phyloP scores from a whole-genome alignment of 805 yeast genomes.

The Candida gorgasii region DNA sequence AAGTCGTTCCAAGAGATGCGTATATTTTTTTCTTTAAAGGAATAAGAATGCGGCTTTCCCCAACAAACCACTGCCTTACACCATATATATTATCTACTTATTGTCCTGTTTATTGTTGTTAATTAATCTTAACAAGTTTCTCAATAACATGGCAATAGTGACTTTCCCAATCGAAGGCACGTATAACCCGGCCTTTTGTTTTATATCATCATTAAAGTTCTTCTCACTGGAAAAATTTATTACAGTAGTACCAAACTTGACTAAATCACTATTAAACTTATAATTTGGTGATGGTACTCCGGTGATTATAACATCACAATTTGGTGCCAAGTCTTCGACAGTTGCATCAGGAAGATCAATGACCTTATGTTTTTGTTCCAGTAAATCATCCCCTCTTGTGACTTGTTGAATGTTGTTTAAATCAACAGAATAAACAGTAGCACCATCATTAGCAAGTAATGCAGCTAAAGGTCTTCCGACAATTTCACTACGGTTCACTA shows the following conservation, averaged over 20 bases:
- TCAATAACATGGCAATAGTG: slow-evolving; percentile 88
- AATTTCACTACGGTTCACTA: slow-evolving; percentile 92
- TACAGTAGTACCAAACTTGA: slow-evolving; percentile 86
- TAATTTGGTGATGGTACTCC: slow-evolving; percentile 88
- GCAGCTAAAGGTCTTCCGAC: slow-evolving; percentile 98
- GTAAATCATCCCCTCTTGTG: slow-evolving; percentile 91
- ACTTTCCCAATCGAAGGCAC: slow-evolving; percentile 97
- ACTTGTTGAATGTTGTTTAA: slow-evolving; percentile 84
- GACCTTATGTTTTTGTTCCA: slow-evolving; percentile 79
- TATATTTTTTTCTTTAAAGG: no score
- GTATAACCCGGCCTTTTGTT: slow-evolving; percentile 82
- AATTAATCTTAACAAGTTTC: slow-evolving; percentile 82
- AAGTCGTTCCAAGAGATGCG: background rate
- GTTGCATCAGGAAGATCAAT: slow-evolving; percentile 49
- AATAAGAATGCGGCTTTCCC: background rate
- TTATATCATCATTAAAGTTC: slow-evolving; percentile 82
- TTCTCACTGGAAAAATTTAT: slow-evolving; percentile 87
- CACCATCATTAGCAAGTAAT: slow-evolving; percentile 94
- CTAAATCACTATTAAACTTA: slow-evolving; percentile 80
- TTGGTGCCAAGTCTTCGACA: slow-evolving; percentile 64
- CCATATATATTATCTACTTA: background rate
- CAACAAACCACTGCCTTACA: no score
- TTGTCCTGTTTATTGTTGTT: slow-evolving; percentile 52
- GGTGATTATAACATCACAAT: slow-evolving; percentile 90
- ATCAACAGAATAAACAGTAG: slow-evolving; percentile 91